Evolutionary conservation across 495 filamentous ascomycete genomes (phyloP).

Genomic region (Podospora pseudocomata): DNA sequence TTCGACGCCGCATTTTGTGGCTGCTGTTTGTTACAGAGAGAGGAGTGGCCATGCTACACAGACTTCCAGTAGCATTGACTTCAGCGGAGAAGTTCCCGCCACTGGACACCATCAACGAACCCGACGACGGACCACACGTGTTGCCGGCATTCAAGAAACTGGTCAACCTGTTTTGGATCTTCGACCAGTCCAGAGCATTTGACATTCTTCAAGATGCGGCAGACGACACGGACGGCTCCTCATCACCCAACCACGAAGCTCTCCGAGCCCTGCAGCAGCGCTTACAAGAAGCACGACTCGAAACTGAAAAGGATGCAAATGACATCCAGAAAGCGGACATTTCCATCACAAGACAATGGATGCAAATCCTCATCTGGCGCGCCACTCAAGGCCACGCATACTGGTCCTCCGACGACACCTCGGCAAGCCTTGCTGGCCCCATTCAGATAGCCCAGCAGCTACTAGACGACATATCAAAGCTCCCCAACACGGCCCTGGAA

Average conservation of each 20-base stretch:
- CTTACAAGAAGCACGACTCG: conserved; percentile 33
- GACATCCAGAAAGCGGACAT: conserved; percentile 47
- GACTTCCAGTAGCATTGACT: conserved; percentile 40
- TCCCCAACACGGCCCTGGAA: conserved; percentile 31
- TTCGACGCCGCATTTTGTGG: conserved; percentile 43
- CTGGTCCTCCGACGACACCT: conserved; percentile 7
- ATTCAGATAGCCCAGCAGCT: conserved; percentile 43
- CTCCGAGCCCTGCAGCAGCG: conserved; percentile 34
- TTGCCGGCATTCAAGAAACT: conserved; percentile 44
- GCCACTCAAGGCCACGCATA: conserved; percentile 27
- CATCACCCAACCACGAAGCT: conserved; percentile 24
- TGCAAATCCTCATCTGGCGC: conserved; percentile 47
- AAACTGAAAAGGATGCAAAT: conserved; percentile 28
- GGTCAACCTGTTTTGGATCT: conserved; percentile 41
- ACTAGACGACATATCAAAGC: conserved; percentile 36
- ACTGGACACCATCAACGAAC: conserved; percentile 19
- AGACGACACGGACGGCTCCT: conserved; percentile 13
- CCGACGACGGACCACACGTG: conserved; percentile 34
- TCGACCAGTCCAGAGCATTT: conserved; percentile 40
- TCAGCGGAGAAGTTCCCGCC: conserved; percentile 35
- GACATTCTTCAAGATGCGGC: conserved; percentile 39
- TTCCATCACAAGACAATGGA: conserved; percentile 48
- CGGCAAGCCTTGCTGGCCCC: conserved; percentile 30
- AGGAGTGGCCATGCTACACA: conserved; percentile 45
- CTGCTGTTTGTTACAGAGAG: conserved; percentile 48